phyloP scores from a whole-genome alignment of 257 asterid genomes.

The Solanum pimpinellifolium region DNA sequence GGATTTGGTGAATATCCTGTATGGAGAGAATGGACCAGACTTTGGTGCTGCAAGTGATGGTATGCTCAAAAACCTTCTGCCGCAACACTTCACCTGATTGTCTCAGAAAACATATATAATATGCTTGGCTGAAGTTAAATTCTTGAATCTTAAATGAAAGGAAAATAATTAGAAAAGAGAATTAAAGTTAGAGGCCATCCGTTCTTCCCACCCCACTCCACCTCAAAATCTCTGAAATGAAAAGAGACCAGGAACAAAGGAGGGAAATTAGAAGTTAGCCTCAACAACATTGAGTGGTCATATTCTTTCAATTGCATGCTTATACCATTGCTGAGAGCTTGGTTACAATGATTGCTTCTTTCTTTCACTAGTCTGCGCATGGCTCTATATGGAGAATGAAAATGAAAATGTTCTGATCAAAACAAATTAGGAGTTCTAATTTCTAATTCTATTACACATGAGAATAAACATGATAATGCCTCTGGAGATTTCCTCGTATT shows the following conservation, averaged over 20 bases:
- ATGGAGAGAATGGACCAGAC: conserved; percentile 77
- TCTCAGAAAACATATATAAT: not conserved
- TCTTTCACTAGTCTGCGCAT: not conserved
- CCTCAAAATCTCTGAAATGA: not conserved
- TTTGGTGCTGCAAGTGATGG: conserved; percentile 99
- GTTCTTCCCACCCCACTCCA: not conserved
- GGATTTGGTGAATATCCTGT: conserved; percentile 83
- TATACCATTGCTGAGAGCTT: not conserved
- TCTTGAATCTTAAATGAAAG: not conserved
- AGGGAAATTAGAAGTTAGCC: not conserved
- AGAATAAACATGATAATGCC: not conserved
- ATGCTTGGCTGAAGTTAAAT: not conserved
- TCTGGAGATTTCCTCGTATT: not conserved
- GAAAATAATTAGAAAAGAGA: not conserved
- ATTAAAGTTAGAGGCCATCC: not conserved
- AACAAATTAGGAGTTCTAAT: not conserved
- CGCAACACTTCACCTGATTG: not conserved
- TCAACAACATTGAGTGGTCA: not conserved
- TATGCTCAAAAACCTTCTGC: conserved; percentile 9
- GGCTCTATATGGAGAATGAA: not conserved
- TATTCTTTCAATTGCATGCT: not conserved
- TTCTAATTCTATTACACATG: not conserved
- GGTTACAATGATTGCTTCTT: not conserved
- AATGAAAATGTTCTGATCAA: not conserved
- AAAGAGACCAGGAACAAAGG: not conserved